These are phyloP conservation scores for Phaeodactylum tricornutum DNA, from an alignment of 108 stramenopile species.

Conservation along the genomic window DNA sequence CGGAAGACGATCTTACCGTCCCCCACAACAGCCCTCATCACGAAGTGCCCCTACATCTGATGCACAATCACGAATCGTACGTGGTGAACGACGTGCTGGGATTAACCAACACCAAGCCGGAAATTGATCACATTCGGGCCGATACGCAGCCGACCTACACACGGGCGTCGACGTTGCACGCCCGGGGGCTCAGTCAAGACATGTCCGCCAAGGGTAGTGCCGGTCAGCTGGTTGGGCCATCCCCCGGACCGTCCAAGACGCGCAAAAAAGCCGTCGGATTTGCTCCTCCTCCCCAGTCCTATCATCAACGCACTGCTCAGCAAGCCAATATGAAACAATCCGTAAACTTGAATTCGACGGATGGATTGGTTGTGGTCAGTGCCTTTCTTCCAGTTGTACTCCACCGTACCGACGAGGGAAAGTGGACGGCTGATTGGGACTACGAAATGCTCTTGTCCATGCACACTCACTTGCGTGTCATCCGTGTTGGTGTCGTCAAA, in stretches of 20 bases:
- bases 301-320: constrained; percentile 11
- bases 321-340: constrained; percentile 21
- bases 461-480: constrained; percentile 88
- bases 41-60: constrained; percentile 45
- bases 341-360: constrained; percentile 68
- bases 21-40: constrained; percentile 12
- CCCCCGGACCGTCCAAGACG: constrained; percentile 9
- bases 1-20: constrained; percentile 8
- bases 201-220: constrained; percentile 1
- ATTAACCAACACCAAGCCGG: constrained; percentile 32
- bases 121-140: constrained; percentile 60
- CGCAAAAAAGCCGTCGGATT: constrained; percentile 71
- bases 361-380: constrained; percentile 81
- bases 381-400: constrained; percentile 81
- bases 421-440: constrained; percentile 91
- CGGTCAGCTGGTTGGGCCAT: background rate
- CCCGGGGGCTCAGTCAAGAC: constrained; percentile 1
- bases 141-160: constrained; percentile 12
- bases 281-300: constrained; percentile 41
- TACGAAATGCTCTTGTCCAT: constrained; percentile 90
- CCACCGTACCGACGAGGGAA: constrained; percentile 43
- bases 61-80: constrained; percentile 52
- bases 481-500: constrained; percentile 85
- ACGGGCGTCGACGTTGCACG: constrained; percentile 8
- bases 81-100: constrained; percentile 69